Evolutionary conservation across 176 grass and related monocot species (phyloP), one percentile per base, ranked within the genome.

Genomic region (Triticum timopheevii): DNA sequence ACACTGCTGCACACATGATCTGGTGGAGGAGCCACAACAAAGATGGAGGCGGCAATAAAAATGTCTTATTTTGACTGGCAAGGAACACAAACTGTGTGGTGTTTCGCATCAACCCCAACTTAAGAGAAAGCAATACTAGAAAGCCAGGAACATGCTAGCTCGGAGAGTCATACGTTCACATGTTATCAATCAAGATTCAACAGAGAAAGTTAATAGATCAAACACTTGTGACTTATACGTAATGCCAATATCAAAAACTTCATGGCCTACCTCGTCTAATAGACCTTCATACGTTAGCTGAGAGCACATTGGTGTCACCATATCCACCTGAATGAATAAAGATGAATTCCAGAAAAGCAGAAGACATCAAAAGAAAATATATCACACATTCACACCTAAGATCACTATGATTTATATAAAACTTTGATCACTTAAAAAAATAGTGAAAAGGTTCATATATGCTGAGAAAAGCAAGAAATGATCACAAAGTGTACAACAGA

Each of bases 251-350:
- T 47, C 9, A 17, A 13, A 20, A 85, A 50, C 3, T 83, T 76
- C 20, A 40, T 52, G 80, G 82, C 84, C 25, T 76, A 98, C 96
- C 96, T 98, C 93, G 91, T 98, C 96, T 28, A 96, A 77, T 83
- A 98, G 87, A 68, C 96, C 96, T 98, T 98, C 93, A 83, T 98
- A 98, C 30, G 93, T 96, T 87, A 98, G 86, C 86, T 94, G 93
- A 82, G 91, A 96, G 78, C 96, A 98, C 96, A 98, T 94, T 13
- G 93, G 96, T 80, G 96, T 98, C 82, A 98, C 90, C 94, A 98
- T 90, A 88, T 96, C 96, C 87, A 98, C 96, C 93, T 98, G 88
- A 81, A 86, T 73, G 13, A 17, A 47, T 62, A 59, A 81, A 45
- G 27, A 54, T 49, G 61, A 8, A 79, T 80, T 73, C 81, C 10